Evolutionary conservation across 768 basidiomycete genomes (phyloP).

Genomic region (Suillus placidus): DNA sequence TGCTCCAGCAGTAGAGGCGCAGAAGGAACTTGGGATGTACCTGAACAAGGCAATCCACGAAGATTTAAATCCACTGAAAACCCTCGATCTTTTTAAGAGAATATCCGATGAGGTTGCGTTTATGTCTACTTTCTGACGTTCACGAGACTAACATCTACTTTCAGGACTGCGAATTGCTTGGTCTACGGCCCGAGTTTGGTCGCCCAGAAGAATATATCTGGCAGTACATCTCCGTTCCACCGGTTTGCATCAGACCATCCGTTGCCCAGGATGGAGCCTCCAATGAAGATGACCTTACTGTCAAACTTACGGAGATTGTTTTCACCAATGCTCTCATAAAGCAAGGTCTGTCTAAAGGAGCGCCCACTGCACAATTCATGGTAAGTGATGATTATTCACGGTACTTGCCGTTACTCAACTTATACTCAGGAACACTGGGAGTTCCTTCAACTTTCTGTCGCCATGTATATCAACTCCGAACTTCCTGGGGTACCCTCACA

Average conservation of each 20-base stretch:
- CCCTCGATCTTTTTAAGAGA: constrained; percentile 86
- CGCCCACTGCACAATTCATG: constrained; percentile 89
- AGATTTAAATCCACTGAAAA: constrained; percentile 93
- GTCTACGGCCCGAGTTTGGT: constrained; percentile 84
- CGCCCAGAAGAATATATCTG: constrained; percentile 97
- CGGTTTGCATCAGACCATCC: constrained; percentile 95
- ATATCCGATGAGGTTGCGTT: constrained; percentile 83
- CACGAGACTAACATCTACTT: constrained; percentile 7
- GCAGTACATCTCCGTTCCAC: constrained; percentile 98
- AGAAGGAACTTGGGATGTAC: constrained; percentile 84
- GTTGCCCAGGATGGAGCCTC: constrained; percentile 98
- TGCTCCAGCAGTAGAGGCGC: constrained; percentile 75
- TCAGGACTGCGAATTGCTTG: constrained; percentile 94
- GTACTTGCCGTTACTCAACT: constrained; percentile 9
- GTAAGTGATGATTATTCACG: constrained; percentile 37
- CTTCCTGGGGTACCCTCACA: constrained; percentile 89
- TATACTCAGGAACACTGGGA: constrained; percentile 91
- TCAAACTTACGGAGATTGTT: constrained; percentile 96
- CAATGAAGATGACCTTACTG: constrained; percentile 97
- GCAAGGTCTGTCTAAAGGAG: constrained; percentile 84
- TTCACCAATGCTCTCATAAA: constrained; percentile 93
- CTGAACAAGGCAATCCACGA: constrained; percentile 88
- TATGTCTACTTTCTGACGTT: neutral
- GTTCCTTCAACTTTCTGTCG: constrained; percentile 90
- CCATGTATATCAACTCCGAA: constrained; percentile 98